Evolutionary conservation across 1,284 basidiomycete species (phyloP), one percentile per base, ranked within the genome.

Genomic region (Fomes fomentarius): DNA sequence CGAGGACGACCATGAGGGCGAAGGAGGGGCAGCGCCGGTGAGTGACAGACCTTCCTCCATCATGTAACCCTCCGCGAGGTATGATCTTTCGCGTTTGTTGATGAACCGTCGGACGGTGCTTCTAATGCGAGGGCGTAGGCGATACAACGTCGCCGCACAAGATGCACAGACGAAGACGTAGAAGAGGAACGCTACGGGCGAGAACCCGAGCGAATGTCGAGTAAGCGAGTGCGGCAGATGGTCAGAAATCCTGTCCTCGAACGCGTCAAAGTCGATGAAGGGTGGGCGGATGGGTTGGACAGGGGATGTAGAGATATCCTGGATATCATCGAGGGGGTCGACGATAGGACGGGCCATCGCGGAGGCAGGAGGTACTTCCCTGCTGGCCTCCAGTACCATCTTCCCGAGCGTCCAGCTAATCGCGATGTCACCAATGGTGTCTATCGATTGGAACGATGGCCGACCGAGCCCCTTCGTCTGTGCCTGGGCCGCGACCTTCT

Each of bases 381-480:
- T 92, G 73, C 91, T 94, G 10, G 96, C 96, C 73, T 98, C 96
- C 33, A 98, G 80, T 0, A 99, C 94, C 86, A 98, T 98, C 72
- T 98, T 98, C 41, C 97, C 96, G 26, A 99, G 78, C 3, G 96
- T 98, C 96, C 96, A 99, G 63, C 87, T 94, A 67, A 99, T 95
- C 31, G 94, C 92, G 47, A 97, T 93, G 64, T 93, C 93, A 26
- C 87, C 88, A 31, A 99, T 91, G 31, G 87, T 85, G 70, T 98
- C 95, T 74, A 97, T 79, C 46, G 91, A 94, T 74, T 98, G 97
- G 74, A 99, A 94, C 42, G 85, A 75, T 24, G 91, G 87, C 58
- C 79, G 76, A 51, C 87, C 87, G 22, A 96, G 78, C 15, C 93
- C 93, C 71, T 96, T 96, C 71, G 82, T 80, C 54, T 82, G 77